phyloP scores from a whole-genome alignment of 306 rosid genomes.

The Crataegus laevigata region DNA sequence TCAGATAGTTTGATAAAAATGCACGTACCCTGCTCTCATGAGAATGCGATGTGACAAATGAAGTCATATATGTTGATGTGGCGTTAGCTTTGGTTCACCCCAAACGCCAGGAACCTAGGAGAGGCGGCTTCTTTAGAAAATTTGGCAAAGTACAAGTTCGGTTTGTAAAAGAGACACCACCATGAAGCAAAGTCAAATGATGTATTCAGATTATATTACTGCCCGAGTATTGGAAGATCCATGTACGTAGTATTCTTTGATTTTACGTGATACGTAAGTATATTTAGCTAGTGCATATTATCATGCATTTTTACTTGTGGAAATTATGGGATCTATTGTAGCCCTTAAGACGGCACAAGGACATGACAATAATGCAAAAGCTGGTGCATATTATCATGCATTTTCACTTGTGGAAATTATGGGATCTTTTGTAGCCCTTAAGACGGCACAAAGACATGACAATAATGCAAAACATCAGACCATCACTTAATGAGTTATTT shows the following conservation, averaged over 20 bases:
- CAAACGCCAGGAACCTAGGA: neutral
- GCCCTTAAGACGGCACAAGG: neutral
- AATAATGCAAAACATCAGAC: neutral
- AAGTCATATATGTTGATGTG: neutral
- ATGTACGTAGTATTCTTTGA: neutral
- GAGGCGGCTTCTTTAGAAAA: slow-evolving; percentile 21
- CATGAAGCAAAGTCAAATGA: slow-evolving; percentile 8
- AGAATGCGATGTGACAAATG: neutral
- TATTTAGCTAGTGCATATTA: too few species aligned
- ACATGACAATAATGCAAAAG: neutral
- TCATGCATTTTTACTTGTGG: too few species aligned
- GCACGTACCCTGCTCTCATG: neutral
- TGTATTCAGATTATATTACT: neutral
- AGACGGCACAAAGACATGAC: neutral
- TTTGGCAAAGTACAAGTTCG: slow-evolving; percentile 3
- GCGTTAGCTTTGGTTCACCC: neutral
- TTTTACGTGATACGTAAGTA: too few species aligned
- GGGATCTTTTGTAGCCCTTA: too few species aligned
- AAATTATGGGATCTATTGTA: too few species aligned
- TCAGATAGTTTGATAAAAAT: neutral
- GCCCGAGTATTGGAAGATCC: neutral
- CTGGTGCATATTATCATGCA: too few species aligned
- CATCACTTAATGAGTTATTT: too few species aligned
- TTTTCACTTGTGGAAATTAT: too few species aligned
- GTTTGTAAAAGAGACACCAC: slow-evolving; percentile 7